Percentiles rank a stretch among this genome's conserved stretches.
Evolutionary conservation across 495 filamentous ascomycete species (phyloP).

Genomic region (Aspergillus baeticus): DNA sequence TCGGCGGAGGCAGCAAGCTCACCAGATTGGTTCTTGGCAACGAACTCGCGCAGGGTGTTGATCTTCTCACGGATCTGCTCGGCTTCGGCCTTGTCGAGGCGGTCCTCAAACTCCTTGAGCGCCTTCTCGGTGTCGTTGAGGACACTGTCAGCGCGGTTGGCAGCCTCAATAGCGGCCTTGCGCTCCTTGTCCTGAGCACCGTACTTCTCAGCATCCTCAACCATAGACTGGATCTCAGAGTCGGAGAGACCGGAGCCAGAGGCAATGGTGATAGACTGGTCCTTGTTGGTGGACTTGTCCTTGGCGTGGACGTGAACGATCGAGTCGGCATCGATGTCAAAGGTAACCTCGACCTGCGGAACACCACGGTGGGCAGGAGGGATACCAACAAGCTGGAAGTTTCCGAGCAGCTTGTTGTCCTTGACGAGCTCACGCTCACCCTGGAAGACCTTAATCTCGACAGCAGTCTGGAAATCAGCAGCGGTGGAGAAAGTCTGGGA

Average conservation of each 20-base stretch:
- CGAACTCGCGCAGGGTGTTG: conserved; percentile 77
- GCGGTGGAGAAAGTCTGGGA: conserved; percentile 98
- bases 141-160: conserved; percentile 96
- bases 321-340: conserved; percentile 98
- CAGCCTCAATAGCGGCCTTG: conserved; percentile 89
- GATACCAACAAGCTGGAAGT: conserved; percentile 99
- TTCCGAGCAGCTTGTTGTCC: conserved; percentile 98
- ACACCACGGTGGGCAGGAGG: conserved; percentile 97
- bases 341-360: conserved; percentile 97
- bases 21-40: conserved; percentile 91
- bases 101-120: conserved; percentile 92
- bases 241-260: conserved; percentile 98
- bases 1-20: conserved; percentile 81
- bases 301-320: conserved; percentile 99
- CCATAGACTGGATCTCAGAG: conserved; percentile 91
- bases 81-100: conserved; percentile 94
- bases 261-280: conserved; percentile 98
- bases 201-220: conserved; percentile 96
- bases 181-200: conserved; percentile 94
- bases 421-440: conserved; percentile 99
- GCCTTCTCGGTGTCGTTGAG: conserved; percentile 98
- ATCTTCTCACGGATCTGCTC: conserved; percentile 95
- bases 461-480: conserved; percentile 98
- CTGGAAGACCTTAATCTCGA: conserved; percentile 99
- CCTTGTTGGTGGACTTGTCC: conserved; percentile 99